Conservation (phyloP, 176 grass and related monocot genomes). For the Cenchrus purpureus region DNA sequence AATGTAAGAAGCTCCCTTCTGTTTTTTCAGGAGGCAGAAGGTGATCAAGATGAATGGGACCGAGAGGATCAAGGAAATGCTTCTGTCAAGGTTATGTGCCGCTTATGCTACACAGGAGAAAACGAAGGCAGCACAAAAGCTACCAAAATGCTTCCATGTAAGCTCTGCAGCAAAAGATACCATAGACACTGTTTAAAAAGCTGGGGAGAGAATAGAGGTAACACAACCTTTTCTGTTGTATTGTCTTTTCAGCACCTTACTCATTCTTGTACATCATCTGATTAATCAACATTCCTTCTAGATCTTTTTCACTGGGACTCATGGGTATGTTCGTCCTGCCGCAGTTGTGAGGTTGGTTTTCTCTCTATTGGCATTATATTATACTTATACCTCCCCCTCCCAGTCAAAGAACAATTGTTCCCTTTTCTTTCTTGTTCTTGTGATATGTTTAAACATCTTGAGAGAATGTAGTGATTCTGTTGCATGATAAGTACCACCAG, state of each 20-base stretch:
- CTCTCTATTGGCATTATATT: conserved; percentile 9
- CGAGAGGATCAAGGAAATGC: conserved; percentile 64
- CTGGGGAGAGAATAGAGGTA: conserved; percentile 94
- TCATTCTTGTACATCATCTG: conserved; percentile 29
- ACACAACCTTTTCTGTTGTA: background rate
- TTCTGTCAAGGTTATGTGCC: conserved; percentile 85
- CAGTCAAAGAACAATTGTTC: background rate
- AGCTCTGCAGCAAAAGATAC: conserved; percentile 92
- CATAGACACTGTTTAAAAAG: conserved; percentile 90
- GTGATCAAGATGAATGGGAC: conserved; percentile 52
- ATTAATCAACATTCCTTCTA: conserved; percentile 46
- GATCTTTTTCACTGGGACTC: conserved; percentile 95
- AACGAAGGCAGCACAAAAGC: conserved; percentile 84
- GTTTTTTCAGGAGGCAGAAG: conserved; percentile 52
- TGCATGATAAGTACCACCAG: background rate
- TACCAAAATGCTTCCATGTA: conserved; percentile 95
- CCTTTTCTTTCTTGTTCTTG: background rate
- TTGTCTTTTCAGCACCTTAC: conserved; percentile 12
- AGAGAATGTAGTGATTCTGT: background rate
- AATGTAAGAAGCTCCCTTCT: conserved; percentile 13
- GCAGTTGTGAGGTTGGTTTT: conserved; percentile 81
- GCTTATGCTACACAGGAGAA: conserved; percentile 90
- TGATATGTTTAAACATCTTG: conserved; percentile 20
- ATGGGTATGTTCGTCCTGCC: conserved; percentile 87
- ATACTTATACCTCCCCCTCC: background rate